These are phyloP conservation scores for Ilex aquifolium DNA, from an alignment of 257 asterid species.

Conservation along the genomic window DNA sequence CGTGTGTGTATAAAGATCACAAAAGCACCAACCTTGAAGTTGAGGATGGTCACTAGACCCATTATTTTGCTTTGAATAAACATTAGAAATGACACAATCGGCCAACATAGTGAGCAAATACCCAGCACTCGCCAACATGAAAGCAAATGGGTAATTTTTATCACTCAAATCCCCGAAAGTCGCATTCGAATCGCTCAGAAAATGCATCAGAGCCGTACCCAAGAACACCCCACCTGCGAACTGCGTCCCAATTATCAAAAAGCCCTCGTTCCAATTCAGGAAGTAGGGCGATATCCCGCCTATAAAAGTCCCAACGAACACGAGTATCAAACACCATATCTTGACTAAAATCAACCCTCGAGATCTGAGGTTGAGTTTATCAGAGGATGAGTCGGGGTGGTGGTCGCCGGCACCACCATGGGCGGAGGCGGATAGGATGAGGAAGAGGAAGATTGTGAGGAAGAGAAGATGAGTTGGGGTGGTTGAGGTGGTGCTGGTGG, in stretches of 20 bases:
- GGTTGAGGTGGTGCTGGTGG: too few species aligned
- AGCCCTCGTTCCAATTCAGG: conserved; percentile 80
- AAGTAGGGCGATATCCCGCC: conserved; percentile 89
- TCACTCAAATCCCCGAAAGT: conserved; percentile 61
- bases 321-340: conserved; percentile 73
- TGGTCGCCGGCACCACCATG: conserved; percentile 43
- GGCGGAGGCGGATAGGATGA: conserved; percentile 42
- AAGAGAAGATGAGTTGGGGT: conserved; percentile 19
- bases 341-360: conserved; percentile 54
- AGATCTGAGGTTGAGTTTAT: conserved; percentile 56
- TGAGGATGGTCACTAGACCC: conserved; percentile 23
- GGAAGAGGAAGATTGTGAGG: conserved; percentile 34
- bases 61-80: conserved; percentile 38
- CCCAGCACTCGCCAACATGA: conserved; percentile 75
- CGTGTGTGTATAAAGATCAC: neutral
- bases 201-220: conserved; percentile 90
- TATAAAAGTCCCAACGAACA: conserved; percentile 59
- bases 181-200: conserved; percentile 75
- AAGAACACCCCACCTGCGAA: conserved; percentile 91
- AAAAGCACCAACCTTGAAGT: conserved; percentile 44
- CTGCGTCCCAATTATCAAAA: conserved; percentile 72
- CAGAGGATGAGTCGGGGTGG: conserved; percentile 23
- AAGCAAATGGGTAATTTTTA: conserved; percentile 75
- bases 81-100: conserved; percentile 55
- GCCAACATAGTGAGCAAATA: conserved; percentile 77